A percentile compares a stretch with the other conserved stretches of the same genome.
Evolutionary conservation across 2,329 filamentous ascomycete genomes (phyloP).

Genomic region (Akanthomyces muscarius): DNA sequence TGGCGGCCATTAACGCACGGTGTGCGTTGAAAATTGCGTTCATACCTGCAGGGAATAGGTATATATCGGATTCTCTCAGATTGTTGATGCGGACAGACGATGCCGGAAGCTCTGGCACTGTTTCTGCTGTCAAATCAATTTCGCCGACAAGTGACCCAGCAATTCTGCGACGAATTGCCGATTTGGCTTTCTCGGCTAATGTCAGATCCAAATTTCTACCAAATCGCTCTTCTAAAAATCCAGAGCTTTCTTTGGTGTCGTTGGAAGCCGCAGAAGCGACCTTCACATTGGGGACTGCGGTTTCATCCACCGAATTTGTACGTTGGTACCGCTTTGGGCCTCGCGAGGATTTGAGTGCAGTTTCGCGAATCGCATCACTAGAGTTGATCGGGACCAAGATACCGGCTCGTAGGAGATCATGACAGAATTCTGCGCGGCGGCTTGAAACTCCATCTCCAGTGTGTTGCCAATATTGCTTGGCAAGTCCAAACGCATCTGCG

Average conservation of each 20-base stretch:
- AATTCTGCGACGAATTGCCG: conserved; percentile 82
- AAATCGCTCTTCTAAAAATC: conserved; percentile 91
- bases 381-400: conserved; percentile 41
- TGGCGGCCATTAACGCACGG: conserved; percentile 62
- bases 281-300: conserved; percentile 26
- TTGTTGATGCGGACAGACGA: conserved; percentile 53
- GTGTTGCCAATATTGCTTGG: conserved; percentile 98
- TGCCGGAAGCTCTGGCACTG: conserved; percentile 21
- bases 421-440: conserved; percentile 84
- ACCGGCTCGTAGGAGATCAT: conserved; percentile 67
- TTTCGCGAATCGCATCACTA: conserved; percentile 25
- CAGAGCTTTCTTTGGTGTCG: conserved; percentile 59
- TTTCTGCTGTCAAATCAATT: conserved; percentile 44
- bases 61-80: conserved; percentile 82
- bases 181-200: conserved; percentile 75
- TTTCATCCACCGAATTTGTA: conserved; percentile 38
- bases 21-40: conserved; percentile 91
- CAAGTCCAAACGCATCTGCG: conserved; percentile 60
- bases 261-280: conserved; percentile 29
- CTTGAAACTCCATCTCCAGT: conserved; percentile 90
- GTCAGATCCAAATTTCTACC: conserved; percentile 83
- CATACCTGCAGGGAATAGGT: conserved; percentile 87
- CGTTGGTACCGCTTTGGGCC: conserved; percentile 80
- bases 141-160: conserved; percentile 77
- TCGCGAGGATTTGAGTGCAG: conserved; percentile 47